Evolutionary conservation across 805 yeast genomes (phyloP).

Genomic region (Scheffersomyces stipitis): DNA sequence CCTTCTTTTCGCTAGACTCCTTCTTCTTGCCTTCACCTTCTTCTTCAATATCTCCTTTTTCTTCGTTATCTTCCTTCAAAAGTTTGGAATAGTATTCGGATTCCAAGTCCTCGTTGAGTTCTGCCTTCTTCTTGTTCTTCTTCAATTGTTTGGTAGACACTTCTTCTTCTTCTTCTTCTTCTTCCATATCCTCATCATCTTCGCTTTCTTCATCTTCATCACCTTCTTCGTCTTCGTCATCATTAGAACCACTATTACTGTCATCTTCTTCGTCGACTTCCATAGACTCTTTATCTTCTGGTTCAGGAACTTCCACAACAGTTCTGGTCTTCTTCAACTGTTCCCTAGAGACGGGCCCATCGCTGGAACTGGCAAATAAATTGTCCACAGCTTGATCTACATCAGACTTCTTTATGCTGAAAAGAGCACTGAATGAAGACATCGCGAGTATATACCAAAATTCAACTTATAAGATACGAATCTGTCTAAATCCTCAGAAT

Average conservation of each 20-base stretch:
- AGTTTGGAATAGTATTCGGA: conserved; percentile 52
- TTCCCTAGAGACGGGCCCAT: conserved; percentile 50
- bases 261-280: conserved; percentile 11
- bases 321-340: conserved; percentile 30
- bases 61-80: conserved; percentile 31
- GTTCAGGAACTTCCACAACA: conserved; percentile 21
- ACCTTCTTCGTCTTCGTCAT: conserved; percentile 12
- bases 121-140: conserved; percentile 23
- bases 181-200: conserved; percentile 11
- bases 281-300: conserved; percentile 13
- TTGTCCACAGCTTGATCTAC: conserved; percentile 29
- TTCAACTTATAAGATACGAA: too few relatives aligned
- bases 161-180: conserved; percentile 12
- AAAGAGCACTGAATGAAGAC: conserved; percentile 37
- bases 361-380: conserved; percentile 28
- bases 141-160: conserved; percentile 12
- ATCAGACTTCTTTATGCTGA: conserved; percentile 17
- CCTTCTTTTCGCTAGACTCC: conserved; percentile 9
- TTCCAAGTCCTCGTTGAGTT: conserved; percentile 53
- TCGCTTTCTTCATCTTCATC: conserved; percentile 24
- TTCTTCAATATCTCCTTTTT: conserved; percentile 7
- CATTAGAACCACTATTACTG: conserved; percentile 6
- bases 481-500: too few relatives aligned
- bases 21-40: conserved; percentile 8
- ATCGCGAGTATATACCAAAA: conserved; percentile 12